Conservation (phyloP, 108 stramenopile genomes). For the Aurantiochytrium sp. region DNA sequence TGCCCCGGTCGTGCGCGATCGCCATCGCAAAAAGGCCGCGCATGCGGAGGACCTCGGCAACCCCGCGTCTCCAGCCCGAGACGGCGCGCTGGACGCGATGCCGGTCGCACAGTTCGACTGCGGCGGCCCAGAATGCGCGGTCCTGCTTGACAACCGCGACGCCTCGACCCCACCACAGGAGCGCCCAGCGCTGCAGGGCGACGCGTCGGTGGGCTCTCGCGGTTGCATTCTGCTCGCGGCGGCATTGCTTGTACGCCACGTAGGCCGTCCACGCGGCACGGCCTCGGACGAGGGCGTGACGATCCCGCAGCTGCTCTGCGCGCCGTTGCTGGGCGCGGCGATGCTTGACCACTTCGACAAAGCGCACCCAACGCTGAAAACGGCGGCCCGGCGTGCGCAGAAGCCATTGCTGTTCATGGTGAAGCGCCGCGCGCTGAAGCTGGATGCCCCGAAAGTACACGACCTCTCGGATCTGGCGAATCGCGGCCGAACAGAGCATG, state of each 20-base stretch:
- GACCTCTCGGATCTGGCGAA: not conserved
- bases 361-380: not conserved
- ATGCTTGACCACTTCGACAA: not conserved
- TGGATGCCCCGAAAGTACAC: not conserved
- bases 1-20: not conserved
- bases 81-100: not conserved
- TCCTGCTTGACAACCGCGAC: not conserved
- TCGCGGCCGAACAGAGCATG: not conserved
- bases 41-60: not conserved
- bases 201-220: not conserved
- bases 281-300: not conserved
- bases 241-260: not conserved
- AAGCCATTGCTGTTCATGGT: not conserved
- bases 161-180: not conserved
- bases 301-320: not conserved
- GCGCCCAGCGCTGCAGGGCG: not conserved
- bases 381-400: not conserved
- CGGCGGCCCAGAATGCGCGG: not conserved
- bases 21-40: not conserved
- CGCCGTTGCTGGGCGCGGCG: not conserved
- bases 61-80: not conserved
- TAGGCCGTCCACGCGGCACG: not conserved
- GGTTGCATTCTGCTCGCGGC: not conserved
- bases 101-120: not conserved
- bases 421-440: not conserved